Evolutionary conservation across 2,329 filamentous ascomycete genomes (phyloP).

Genomic region (Pestalotiopsis sp.): DNA sequence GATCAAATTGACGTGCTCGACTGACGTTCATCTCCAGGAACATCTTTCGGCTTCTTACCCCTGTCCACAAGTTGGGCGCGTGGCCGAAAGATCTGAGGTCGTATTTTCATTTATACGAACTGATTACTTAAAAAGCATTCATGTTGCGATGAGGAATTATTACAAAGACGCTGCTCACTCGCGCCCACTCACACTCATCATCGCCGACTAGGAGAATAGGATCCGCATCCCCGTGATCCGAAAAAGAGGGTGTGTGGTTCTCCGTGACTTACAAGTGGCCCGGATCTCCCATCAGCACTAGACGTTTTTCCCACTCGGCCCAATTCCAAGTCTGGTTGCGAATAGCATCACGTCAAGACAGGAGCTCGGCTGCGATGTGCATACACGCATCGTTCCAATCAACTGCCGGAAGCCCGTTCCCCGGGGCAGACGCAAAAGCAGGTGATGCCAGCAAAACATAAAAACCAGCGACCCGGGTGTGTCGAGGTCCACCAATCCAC

Average conservation of each 20-base stretch:
- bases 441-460: not conserved
- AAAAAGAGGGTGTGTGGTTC: not conserved
- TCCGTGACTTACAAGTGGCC: not conserved
- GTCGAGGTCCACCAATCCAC: not conserved
- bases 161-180: not conserved
- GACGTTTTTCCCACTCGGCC: not conserved
- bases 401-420: not conserved
- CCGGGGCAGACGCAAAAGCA: not conserved
- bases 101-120: not conserved
- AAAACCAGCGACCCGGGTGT: not conserved
- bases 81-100: not conserved
- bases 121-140: not conserved
- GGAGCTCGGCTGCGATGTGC: not conserved
- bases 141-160: not conserved
- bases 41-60: not conserved
- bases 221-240: not conserved
- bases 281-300: not conserved
- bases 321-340: not conserved
- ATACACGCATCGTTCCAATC: not conserved
- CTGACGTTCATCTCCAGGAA: not conserved
- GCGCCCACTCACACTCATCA: not conserved
- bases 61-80: not conserved
- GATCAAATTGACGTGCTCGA: not conserved
- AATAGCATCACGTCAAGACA: not conserved
- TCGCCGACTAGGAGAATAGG: not conserved